Conservation (phyloP, 345 rosid species). For the Geranium rotundifolium region DNA sequence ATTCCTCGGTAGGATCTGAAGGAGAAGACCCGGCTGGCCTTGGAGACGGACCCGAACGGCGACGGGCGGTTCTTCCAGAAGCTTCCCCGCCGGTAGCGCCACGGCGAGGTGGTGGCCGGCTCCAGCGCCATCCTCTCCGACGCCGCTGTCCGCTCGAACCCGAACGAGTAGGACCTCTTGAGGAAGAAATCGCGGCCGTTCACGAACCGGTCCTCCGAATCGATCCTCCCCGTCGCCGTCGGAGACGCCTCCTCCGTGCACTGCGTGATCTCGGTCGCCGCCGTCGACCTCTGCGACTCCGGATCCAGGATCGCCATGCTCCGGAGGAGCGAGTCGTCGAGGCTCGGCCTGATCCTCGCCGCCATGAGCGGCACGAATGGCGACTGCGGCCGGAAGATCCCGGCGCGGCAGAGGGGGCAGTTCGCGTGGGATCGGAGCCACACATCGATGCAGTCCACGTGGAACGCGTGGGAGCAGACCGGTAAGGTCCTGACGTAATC, state of each 20-base stretch:
- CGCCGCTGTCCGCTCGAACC: conserved; percentile 57
- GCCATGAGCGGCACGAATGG: conserved; percentile 88
- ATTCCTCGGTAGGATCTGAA: conserved; percentile 50
- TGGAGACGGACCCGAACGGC: conserved; percentile 66
- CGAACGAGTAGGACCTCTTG: conserved; percentile 78
- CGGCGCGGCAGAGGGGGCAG: conserved; percentile 85
- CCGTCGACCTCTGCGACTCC: background rate
- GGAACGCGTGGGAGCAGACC: conserved; percentile 72
- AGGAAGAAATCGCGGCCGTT: conserved; percentile 29
- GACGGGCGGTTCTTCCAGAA: conserved; percentile 83
- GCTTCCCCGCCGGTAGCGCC: conserved; percentile 63
- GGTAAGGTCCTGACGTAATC: conserved; percentile 84
- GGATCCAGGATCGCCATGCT: conserved; percentile 17
- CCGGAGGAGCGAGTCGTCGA: conserved; percentile 42
- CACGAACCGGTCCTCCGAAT: conserved; percentile 37
- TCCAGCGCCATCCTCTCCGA: conserved; percentile 66
- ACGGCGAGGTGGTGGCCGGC: conserved; percentile 69
- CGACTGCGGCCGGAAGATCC: conserved; percentile 45
- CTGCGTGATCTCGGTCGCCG: conserved; percentile 23
- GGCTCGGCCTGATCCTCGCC: conserved; percentile 68
- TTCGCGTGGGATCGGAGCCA: conserved; percentile 90
- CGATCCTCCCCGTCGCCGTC: conserved; percentile 12
- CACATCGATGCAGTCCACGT: conserved; percentile 83
- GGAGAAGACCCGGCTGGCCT: conserved; percentile 62
- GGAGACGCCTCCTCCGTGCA: conserved; percentile 44